Conservation (phyloP, 495 filamentous ascomycete genomes). For the Lasiosphaeria hispida region DNA sequence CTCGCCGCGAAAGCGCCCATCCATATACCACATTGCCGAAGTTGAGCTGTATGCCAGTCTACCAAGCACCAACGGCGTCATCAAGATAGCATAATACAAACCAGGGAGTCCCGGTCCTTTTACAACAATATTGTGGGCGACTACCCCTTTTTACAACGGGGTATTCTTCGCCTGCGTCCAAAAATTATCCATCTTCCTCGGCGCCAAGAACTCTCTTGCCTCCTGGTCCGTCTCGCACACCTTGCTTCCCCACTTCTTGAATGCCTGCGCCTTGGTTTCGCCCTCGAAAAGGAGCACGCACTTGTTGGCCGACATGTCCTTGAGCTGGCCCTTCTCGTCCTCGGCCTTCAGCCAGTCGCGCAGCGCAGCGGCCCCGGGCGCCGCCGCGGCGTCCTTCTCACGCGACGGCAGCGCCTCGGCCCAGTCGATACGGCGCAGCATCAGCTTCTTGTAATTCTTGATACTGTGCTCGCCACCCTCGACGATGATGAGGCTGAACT, state of each 20-base stretch:
- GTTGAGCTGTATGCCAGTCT: no score
- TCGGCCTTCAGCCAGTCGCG: conserved; percentile 72
- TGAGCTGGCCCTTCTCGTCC: conserved; percentile 74
- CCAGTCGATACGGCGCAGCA: conserved; percentile 93
- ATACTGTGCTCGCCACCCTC: conserved; percentile 84
- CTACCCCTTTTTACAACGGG: conserved; percentile 5
- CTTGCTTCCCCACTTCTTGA: conserved; percentile 81
- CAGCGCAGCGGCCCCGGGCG: conserved; percentile 37
- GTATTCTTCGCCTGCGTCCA: conserved; percentile 84
- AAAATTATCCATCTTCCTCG: conserved; percentile 89
- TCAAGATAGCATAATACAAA: no score
- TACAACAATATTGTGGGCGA: no score
- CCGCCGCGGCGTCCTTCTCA: conserved; percentile 57
- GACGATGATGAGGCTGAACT: conserved; percentile 82
- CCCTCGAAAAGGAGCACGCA: conserved; percentile 86
- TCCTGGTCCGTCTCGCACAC: conserved; percentile 85
- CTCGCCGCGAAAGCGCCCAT: no score
- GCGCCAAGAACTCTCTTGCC: conserved; percentile 74
- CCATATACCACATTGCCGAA: no score
- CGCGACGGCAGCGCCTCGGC: conserved; percentile 76
- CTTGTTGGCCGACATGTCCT: conserved; percentile 75
- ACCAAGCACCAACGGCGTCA: no score
- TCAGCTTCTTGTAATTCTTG: conserved; percentile 76
- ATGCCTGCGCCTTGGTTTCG: conserved; percentile 70
- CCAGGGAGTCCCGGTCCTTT: no score